phyloP scores from a whole-genome alignment of 768 basidiomycete species.

The Leccinellum luteum region DNA sequence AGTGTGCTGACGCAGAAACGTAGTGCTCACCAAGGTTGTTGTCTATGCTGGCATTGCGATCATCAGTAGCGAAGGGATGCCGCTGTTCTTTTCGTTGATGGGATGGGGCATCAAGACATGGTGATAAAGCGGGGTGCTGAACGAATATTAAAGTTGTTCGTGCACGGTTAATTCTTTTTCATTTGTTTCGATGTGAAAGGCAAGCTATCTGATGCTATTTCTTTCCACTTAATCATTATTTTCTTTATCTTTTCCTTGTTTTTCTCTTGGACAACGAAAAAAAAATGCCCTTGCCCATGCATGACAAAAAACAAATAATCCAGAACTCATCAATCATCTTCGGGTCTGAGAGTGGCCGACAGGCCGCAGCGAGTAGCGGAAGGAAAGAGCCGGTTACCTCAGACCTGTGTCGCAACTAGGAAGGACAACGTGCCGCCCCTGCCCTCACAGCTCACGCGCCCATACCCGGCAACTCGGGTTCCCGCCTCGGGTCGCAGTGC shows the following conservation, averaged over 20 bases:
- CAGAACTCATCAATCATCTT: too few species aligned
- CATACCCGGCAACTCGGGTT: too few species aligned
- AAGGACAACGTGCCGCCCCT: too few species aligned
- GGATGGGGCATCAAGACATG: constrained; percentile 62
- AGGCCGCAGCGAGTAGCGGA: too few species aligned
- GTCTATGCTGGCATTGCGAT: constrained; percentile 87
- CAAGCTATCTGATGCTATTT: neutral
- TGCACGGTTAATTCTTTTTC: neutral
- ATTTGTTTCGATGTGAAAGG: neutral
- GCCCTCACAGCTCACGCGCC: too few species aligned
- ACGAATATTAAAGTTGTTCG: neutral
- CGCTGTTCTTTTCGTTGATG: constrained; percentile 63
- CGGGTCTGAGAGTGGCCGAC: too few species aligned
- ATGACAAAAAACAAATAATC: too few species aligned
- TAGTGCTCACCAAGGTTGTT: constrained; percentile 86
- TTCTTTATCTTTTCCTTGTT: neutral
- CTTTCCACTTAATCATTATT: neutral
- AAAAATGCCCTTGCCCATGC: too few species aligned
- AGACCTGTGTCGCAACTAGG: too few species aligned
- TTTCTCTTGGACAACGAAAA: neutral
- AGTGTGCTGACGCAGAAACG: neutral
- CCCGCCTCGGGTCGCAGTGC: too few species aligned
- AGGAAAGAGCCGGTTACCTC: too few species aligned
- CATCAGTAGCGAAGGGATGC: constrained; percentile 58
- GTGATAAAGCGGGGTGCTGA: constrained; percentile 12